Base-by-base conservation (phyloP, 495 filamentous ascomycete genomes). In the Thermothielavioides terrestris region DNA sequence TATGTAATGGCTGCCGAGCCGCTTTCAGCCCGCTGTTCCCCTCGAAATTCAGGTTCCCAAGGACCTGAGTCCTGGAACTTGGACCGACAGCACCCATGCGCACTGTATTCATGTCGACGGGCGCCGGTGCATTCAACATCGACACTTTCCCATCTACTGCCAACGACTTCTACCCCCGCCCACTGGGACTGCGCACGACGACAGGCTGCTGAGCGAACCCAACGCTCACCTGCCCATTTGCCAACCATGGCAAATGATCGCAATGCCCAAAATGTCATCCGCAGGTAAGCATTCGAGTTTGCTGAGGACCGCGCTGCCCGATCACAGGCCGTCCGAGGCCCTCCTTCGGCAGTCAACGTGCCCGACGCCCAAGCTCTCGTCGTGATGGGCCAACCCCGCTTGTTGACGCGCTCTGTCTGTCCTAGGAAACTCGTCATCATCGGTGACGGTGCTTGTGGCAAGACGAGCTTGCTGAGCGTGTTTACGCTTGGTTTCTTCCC, bases 401-500 rank as follows among this genome's bases (percentile, higher is more conserved):
- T 18, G 28, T 42, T 56, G 42, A 59, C 56, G 49, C 21, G 17
- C n/a, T 15, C 17, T 11, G 26, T 1, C 26, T 42, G 21, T 38
- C 9, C 7, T n/a, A 99, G 92, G 74, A 99, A 99, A 73, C 74
- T 99, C 64, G 92, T 99, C 56, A 99, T 99, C 49, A 99, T 99
- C 59, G 92, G 92, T 36, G 92, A 99, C 66, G 92, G 92, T 72
- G 92, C 92, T 53, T 99, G 92, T 72, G 92, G 92, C 51, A 99
- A 99, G 72, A 99, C 92, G 35, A 94, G 86, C 82, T 72, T 99
- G 53, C 76, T 99, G 54, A 95, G 90, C 66, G 92, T 99, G 52
- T 99, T 99, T 68, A 99, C 92, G 9, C 76, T 99, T 39, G 92
- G 92, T 18, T 97, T 95, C 68, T 99, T 99, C 61, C 92, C 92